Percentiles rank a stretch among this genome's conserved stretches.
Evolutionary conservation across 2,329 filamentous ascomycete genomes (phyloP).

Genomic region (Epichloe glyceriae): DNA sequence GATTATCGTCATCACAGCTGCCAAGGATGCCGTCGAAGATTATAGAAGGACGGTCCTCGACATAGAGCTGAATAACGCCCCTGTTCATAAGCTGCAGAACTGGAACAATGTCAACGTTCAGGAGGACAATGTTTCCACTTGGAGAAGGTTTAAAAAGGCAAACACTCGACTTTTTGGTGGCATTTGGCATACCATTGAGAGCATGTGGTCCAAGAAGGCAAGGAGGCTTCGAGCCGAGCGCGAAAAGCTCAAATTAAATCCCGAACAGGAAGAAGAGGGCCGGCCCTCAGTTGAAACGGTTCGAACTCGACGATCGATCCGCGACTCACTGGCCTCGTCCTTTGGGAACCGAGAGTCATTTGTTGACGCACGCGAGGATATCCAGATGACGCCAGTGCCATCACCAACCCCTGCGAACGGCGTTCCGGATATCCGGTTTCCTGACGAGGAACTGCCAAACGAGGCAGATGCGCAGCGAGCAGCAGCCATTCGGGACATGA

Average conservation of each 20-base stretch:
- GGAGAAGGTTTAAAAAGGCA: slow-evolving; percentile 86
- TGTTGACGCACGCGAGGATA: slow-evolving; percentile 50
- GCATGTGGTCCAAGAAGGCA: slow-evolving; percentile 38
- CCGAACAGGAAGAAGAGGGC: slow-evolving; percentile 32
- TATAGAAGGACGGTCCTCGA: slow-evolving; percentile 85
- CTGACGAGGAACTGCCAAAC: slow-evolving; percentile 25
- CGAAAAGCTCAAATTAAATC: slow-evolving; percentile 20
- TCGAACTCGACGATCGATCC: slow-evolving; percentile 21
- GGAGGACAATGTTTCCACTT: slow-evolving; percentile 71
- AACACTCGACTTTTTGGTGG: slow-evolving; percentile 49
- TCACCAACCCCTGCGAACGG: slow-evolving; percentile 50
- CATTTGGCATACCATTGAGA: slow-evolving; percentile 34
- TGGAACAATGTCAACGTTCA: slow-evolving; percentile 91
- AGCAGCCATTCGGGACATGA: slow-evolving; percentile 30
- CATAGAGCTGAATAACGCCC: slow-evolving; percentile 89
- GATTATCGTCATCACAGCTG: slow-evolving; percentile 74
- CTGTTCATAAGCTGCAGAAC: slow-evolving; percentile 75
- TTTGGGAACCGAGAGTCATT: slow-evolving; percentile 41
- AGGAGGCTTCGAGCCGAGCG: slow-evolving; percentile 34
- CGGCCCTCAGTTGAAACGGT: slow-evolving; percentile 42
- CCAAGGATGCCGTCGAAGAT: slow-evolving; percentile 95
- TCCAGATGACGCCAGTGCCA: slow-evolving; percentile 91
- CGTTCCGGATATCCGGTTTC: slow-evolving; percentile 26
- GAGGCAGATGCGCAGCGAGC: slow-evolving; percentile 21
- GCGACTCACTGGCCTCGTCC: slow-evolving; percentile 32